Base-by-base conservation (phyloP, 345 rosid species). In the Litchi chinensis region DNA sequence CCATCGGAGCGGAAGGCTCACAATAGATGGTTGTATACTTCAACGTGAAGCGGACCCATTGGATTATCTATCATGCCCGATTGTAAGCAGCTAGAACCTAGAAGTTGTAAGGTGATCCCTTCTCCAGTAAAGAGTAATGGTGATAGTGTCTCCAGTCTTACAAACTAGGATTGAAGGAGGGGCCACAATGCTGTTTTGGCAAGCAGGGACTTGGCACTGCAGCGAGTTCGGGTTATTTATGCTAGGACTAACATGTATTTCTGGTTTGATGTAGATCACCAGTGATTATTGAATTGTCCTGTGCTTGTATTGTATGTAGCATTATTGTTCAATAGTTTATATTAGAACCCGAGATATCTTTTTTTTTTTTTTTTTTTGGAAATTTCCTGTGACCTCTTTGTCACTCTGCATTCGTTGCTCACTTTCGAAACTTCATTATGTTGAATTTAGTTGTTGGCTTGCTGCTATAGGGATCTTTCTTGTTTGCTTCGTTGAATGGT, bases 81-180 rank as follows among this genome's bases (percentile, higher is more conserved):
- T 96, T 26, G 85, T 91, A 26, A 96, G 90, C 59, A 92, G 37
- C 98, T 4, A 97, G 37, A 32, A 32, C 37, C 98, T 12, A 81
- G 87, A n/a, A 77, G 79, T 56, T 44, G 54, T 70, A 82, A 76
- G 65, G 54, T 84, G 48, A 16, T 86, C 0, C 77, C 90, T 50
- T 76, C 91, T 57, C 63, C 84, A 9, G 77, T 80, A 75, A 85
- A 87, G 73, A 76, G 72, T 22, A 66, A 82, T 11, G 84, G 89
- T 40, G 82, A 91, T 79, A 82, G 97, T 1, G 98, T 93, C 37
- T 84, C 76, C 76, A 0, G 98, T 93, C 73, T 82, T 85, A 26
- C 92, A 86, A 79, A 94, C 98, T 32, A 87, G 95, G 77, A 96
- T 96, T 11, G 97, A 96, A 82, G 99, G 98, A 72, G 98, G 99